Evolutionary conservation across 306 rosid genomes (phyloP), one percentile per base, ranked within the genome.

Genomic region (Prunus davidiana): DNA sequence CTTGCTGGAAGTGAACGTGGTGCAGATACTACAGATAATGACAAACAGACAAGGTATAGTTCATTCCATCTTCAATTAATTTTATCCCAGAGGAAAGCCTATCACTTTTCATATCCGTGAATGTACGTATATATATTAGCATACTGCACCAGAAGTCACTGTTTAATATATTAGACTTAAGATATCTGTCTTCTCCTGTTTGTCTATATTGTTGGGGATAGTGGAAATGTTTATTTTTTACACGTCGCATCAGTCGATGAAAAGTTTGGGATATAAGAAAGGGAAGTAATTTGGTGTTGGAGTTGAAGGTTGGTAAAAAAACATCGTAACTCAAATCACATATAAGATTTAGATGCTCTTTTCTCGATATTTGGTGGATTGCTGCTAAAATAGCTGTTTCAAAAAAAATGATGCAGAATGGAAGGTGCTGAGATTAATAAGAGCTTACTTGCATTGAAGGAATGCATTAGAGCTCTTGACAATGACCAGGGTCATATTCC

Each of bases 1-100:
- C 99, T 96, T 75, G 99, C 99, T 52, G 99, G 99, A 88, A 96
- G 99, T 80, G 99, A 96, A 83, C 98, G 99, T 30, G 99, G 99
- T 76, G 99, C 99, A n/a, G 99, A 96, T 77, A 96, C 99, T 56
- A 96, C 99, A 15, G 99, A 96, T 78, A 96, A 96, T 83, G 99
- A 96, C 78, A 96, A 91, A 77, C 99, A 88, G 72, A 96, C 99
- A 45, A 91, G 99, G 99, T 96, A 82, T 52, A 65, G 19, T 62
- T 46, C 19, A 64, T 38, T 46, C 16, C 45, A 22, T 34, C 56
- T 58, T 57, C 19, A 9, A 69, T 80, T 57, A 46, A 20, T 30
- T 77, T 45, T 43, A 32, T 24, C 27, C 64, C 32, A 58, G 65
- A 51, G 8, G 16, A 57, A 27, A 66, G 46, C 47, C 61, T 5